phyloP scores from a whole-genome alignment of 257 asterid species.

The Misopates orontium region DNA sequence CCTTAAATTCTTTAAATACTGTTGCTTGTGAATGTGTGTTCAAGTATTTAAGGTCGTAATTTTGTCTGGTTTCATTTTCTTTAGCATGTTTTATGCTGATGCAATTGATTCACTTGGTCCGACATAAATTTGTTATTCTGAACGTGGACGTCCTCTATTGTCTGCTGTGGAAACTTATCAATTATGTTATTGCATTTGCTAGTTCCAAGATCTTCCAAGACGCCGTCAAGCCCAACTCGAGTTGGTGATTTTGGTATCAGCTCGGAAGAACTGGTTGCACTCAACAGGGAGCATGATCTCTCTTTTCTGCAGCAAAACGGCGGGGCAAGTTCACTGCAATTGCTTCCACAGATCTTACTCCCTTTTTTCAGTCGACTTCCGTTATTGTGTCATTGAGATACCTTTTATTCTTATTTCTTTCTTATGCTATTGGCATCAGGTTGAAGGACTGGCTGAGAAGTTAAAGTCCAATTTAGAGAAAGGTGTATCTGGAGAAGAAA shows the following conservation, averaged over 20 bases:
- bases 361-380: constrained; percentile 10
- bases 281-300: constrained; percentile 66
- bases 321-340: constrained; percentile 67
- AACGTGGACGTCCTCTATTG: constrained; percentile 1
- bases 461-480: constrained; percentile 58
- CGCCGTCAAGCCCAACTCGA: constrained; percentile 40
- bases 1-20: not conserved
- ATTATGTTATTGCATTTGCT: constrained; percentile 27
- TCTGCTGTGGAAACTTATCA: constrained; percentile 3
- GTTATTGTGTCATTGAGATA: not conserved
- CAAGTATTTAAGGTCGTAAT: constrained; percentile 6
- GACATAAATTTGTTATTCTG: not conserved
- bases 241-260: constrained; percentile 71
- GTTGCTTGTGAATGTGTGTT: constrained; percentile 17
- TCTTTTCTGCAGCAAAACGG: constrained; percentile 64
- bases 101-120: not conserved
- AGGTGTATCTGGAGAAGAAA: constrained; percentile 76
- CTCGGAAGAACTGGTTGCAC: constrained; percentile 65
- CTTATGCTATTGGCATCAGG: constrained; percentile 42
- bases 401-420: constrained; percentile 11
- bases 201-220: constrained; percentile 48
- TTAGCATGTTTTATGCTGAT: not conserved
- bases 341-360: not conserved
- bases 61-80: not conserved
- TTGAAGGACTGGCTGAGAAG: constrained; percentile 67